Conservation (phyloP, 2,329 filamentous ascomycete species). For the Pyricularia pennisetigena region DNA sequence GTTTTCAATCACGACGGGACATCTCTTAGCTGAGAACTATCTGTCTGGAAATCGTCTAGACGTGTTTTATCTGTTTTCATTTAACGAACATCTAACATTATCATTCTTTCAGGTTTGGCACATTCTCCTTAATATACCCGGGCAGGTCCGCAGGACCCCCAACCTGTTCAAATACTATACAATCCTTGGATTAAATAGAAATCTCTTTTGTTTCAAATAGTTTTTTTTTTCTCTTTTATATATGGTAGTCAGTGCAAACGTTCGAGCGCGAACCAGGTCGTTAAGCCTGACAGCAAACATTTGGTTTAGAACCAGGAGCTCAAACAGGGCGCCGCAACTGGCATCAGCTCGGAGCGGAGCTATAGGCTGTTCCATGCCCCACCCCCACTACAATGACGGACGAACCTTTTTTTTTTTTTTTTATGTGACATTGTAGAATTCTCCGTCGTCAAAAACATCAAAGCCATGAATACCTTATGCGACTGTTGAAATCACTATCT, state of each 20-base stretch:
- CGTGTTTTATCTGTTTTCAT: not conserved
- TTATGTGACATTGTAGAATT: not conserved
- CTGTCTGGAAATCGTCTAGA: not conserved
- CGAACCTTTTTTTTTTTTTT: too few species aligned
- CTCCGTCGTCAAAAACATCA: not conserved
- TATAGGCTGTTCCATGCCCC: not conserved
- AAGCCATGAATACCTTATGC: not conserved
- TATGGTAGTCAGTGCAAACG: not conserved
- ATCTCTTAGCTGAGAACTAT: not conserved
- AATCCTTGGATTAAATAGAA: not conserved
- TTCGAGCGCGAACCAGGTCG: not conserved
- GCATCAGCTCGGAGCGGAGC: not conserved
- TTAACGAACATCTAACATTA: not conserved
- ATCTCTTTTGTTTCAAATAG: not conserved
- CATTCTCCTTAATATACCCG: not conserved
- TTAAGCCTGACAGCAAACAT: not conserved
- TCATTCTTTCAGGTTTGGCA: not conserved
- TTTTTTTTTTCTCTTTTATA: too few species aligned
- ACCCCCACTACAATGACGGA: slow-evolving; percentile 1
- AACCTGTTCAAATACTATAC: not conserved
- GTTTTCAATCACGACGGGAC: not conserved
- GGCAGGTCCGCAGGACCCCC: not conserved
- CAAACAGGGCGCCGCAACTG: not conserved
- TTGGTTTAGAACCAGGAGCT: not conserved
- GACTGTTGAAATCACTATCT: not conserved